Evolutionary conservation across 1,284 basidiomycete genomes (phyloP).

Genomic region (Chalciporus piperatoides): DNA sequence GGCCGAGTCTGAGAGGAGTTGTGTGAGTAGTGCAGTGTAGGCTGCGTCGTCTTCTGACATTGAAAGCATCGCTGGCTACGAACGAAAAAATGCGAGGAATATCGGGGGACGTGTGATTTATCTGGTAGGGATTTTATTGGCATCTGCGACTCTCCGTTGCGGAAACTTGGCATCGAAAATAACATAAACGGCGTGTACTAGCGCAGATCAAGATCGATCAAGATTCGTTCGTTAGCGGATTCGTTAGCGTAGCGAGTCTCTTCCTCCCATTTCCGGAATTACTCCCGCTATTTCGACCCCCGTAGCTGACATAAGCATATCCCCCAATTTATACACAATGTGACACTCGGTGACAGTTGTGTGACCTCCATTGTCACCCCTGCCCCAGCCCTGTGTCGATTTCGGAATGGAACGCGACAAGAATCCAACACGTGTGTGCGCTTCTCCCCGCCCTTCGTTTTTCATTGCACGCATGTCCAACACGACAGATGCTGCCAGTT

Average conservation of each 20-base stretch:
- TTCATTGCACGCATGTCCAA: neutral
- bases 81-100: neutral
- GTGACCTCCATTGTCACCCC: neutral
- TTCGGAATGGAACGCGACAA: neutral
- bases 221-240: too few species aligned
- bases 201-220: neutral
- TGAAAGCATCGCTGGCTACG: slow-evolving; percentile 10
- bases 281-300: neutral
- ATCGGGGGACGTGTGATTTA: too few species aligned
- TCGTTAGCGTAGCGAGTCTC: neutral
- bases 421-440: neutral
- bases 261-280: neutral
- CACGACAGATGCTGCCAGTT: neutral
- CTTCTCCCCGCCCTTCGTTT: neutral
- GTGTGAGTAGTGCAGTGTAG: slow-evolving; percentile 28
- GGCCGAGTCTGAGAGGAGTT: slow-evolving; percentile 27
- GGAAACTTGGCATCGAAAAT: neutral
- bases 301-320: neutral
- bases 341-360: neutral
- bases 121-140: neutral
- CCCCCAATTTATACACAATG: slow-evolving; percentile 5
- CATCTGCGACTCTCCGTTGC: neutral
- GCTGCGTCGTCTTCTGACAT: slow-evolving; percentile 32
- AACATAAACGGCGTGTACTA: slow-evolving; percentile 2
- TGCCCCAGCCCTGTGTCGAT: neutral